Percentiles rank a stretch among this genome's conserved stretches.
phyloP scores from a whole-genome alignment of 2,329 filamentous ascomycete genomes.

The Fusarium sp. region DNA sequence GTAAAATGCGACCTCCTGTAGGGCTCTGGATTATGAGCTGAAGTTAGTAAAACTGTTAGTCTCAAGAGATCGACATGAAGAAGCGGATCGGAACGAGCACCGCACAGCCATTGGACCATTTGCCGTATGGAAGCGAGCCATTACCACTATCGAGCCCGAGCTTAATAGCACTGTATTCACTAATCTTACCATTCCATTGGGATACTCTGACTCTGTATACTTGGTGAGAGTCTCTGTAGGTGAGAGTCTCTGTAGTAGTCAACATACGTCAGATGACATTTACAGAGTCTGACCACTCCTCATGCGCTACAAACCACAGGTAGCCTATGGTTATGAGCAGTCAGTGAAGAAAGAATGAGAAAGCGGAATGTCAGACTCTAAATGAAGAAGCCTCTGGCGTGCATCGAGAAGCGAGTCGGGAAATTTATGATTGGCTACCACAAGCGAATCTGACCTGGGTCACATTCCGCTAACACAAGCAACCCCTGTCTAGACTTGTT shows the following conservation, averaged over 20 bases:
- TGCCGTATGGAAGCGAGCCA: conserved; percentile 6
- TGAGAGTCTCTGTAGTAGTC: background rate
- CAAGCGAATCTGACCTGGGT: conserved; percentile 46
- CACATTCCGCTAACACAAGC: conserved; percentile 41
- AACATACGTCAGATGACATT: background rate
- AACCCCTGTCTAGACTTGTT: conserved; percentile 15
- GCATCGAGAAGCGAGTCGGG: conserved; percentile 49
- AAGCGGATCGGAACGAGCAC: conserved; percentile 21
- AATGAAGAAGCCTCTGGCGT: conserved; percentile 37
- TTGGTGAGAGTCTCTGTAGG: too few species aligned
- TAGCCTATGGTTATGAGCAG: background rate
- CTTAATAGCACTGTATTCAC: background rate
- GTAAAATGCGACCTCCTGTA: background rate
- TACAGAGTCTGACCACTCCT: background rate
- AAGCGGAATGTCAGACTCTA: conserved; percentile 34
- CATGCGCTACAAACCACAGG: background rate
- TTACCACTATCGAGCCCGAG: background rate
- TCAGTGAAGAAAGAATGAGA: background rate
- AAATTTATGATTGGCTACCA: conserved; percentile 47
- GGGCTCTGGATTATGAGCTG: background rate
- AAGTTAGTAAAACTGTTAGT: background rate
- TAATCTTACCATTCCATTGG: background rate
- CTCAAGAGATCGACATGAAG: conserved; percentile 24
- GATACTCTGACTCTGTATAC: background rate
- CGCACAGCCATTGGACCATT: conserved; percentile 10